Conservation (phyloP, 23 red algal genomes). For the Gracilaria gracilis region DNA sequence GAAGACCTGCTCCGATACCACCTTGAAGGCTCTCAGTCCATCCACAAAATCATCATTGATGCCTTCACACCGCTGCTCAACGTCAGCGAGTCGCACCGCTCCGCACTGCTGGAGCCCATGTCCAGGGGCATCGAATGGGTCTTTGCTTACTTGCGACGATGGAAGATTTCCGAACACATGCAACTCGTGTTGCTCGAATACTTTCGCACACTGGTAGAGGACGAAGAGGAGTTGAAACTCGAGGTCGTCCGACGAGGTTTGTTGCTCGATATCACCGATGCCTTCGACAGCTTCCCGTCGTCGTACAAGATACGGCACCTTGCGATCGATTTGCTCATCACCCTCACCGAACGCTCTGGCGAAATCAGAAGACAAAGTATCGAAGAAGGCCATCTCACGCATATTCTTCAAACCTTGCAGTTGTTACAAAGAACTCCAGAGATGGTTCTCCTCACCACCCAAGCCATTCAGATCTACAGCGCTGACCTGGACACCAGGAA, state of each 20-base stretch:
- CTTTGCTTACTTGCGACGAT: conserved; percentile 28
- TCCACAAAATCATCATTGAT: conserved; percentile 20
- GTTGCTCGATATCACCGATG: not conserved
- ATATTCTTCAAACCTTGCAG: not conserved
- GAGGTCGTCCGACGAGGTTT: not conserved
- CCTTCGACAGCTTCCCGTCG: conserved; percentile 10
- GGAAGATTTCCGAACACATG: conserved; percentile 22
- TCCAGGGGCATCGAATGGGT: conserved; percentile 2
- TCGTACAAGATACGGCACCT: conserved; percentile 6
- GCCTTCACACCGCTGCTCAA: conserved; percentile 18
- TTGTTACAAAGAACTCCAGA: conserved; percentile 17
- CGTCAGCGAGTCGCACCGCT: conserved; percentile 17
- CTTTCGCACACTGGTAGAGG: conserved; percentile 22
- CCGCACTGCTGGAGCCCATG: conserved; percentile 2
- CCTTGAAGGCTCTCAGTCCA: not conserved
- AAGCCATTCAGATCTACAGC: conserved; percentile 3
- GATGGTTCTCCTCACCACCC: not conserved
- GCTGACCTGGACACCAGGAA: not conserved
- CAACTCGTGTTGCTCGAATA: conserved; percentile 31
- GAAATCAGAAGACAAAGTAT: conserved; percentile 37
- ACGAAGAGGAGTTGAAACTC: conserved; percentile 32
- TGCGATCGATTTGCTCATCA: conserved; percentile 23
- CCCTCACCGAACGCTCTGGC: conserved; percentile 9
- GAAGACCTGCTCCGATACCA: conserved; percentile 24
- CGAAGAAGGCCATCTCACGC: conserved; percentile 19